These are phyloP conservation scores for Penicillium angulare DNA, from an alignment of 495 filamentous ascomycete species.

Conservation along the genomic window DNA sequence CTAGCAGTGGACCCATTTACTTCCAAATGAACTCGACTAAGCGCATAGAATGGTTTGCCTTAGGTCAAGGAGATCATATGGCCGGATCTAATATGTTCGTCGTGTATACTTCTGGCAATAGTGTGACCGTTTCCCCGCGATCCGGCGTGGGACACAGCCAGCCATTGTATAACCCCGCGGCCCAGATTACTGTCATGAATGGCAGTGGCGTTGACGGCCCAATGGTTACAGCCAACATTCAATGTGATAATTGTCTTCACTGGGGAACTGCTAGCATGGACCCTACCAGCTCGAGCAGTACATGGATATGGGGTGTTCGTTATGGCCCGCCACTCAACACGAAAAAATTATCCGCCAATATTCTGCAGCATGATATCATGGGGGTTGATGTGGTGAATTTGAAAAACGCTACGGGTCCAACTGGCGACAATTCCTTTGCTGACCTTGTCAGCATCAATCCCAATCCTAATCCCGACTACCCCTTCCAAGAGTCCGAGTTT, in stretches of 20 bases:
- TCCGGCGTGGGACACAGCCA: slow-evolving; percentile 49
- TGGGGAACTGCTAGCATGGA: slow-evolving; percentile 54
- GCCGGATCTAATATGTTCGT: slow-evolving; percentile 65
- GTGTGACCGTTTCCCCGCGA: slow-evolving; percentile 67
- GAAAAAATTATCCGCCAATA: slow-evolving; percentile 41
- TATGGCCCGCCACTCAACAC: slow-evolving; percentile 56
- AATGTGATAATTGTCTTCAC: slow-evolving; percentile 54
- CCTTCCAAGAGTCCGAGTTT: slow-evolving; percentile 11
- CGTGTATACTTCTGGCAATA: slow-evolving; percentile 59
- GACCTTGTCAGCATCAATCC: background rate
- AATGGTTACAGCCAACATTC: slow-evolving; percentile 64
- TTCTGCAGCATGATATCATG: slow-evolving; percentile 56
- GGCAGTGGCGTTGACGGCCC: slow-evolving; percentile 56
- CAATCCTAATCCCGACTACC: slow-evolving; percentile 1
- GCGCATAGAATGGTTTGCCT: slow-evolving; percentile 59
- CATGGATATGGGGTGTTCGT: slow-evolving; percentile 69
- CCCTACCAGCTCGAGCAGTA: slow-evolving; percentile 38
- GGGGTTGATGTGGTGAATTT: slow-evolving; percentile 16
- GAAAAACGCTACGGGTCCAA: slow-evolving; percentile 14
- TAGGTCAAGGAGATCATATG: slow-evolving; percentile 65
- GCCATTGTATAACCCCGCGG: slow-evolving; percentile 52
- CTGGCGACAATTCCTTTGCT: slow-evolving; percentile 57
- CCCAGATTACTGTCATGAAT: slow-evolving; percentile 52
- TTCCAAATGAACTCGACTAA: slow-evolving; percentile 64
- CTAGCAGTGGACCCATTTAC: slow-evolving; percentile 47